Conservation (phyloP, 148 eudicot genomes). For the Tetragonia tetragonoides region DNA sequence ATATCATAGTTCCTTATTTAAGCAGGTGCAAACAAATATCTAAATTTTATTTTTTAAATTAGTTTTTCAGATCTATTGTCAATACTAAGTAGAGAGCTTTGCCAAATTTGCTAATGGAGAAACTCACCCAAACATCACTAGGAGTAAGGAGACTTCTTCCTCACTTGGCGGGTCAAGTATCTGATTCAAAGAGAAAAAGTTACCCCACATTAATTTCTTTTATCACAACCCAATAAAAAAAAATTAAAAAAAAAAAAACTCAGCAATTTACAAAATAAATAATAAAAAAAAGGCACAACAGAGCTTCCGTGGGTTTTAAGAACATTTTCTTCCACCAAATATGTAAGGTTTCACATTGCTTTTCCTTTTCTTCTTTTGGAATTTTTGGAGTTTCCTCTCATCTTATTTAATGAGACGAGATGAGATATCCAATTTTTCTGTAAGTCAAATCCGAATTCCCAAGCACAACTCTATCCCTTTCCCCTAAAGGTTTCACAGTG, state of each 20-base stretch:
- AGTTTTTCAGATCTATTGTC: background rate
- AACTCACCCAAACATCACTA: slow-evolving; percentile 77
- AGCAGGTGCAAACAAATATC: too few relatives aligned
- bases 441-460: too few relatives aligned
- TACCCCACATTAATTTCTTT: slow-evolving; percentile 12
- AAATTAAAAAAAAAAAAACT: slow-evolving; percentile 1
- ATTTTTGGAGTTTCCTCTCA: too few relatives aligned
- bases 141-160: slow-evolving; percentile 85
- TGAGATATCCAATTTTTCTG: too few relatives aligned
- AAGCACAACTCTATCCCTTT: too few relatives aligned
- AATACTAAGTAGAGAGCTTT: background rate
- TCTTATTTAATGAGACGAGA: too few relatives aligned
- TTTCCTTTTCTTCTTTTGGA: too few relatives aligned
- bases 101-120: slow-evolving; percentile 4
- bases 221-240: background rate
- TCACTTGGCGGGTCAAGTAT: slow-evolving; percentile 89
- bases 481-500: too few relatives aligned
- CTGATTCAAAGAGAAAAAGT: slow-evolving; percentile 45
- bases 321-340: background rate
- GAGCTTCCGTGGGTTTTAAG: background rate
- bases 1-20: too few relatives aligned
- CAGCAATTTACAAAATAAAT: background rate
- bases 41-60: too few relatives aligned
- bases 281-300: background rate
- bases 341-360: background rate